Percentiles rank a stretch among this genome's conserved stretches.
Conservation (phyloP, 352 stramenopile species). For the Phytophthora brassicae region DNA sequence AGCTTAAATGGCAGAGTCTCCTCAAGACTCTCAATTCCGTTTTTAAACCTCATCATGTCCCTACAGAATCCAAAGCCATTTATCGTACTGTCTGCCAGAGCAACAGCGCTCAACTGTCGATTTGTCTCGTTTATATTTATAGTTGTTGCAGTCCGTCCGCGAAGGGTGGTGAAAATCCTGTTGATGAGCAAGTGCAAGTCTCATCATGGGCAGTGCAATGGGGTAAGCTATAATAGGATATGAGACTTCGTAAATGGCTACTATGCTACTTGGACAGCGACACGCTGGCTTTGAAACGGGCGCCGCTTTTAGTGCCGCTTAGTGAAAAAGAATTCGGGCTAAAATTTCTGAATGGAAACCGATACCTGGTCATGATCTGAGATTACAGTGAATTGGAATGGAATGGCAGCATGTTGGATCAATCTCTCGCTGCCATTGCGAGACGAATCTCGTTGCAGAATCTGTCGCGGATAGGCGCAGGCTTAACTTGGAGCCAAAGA, state of each 20-base stretch:
- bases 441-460: conserved; percentile 10
- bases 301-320: background rate
- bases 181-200: conserved; percentile 1
- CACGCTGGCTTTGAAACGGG: background rate
- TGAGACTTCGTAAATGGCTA: too few relatives aligned
- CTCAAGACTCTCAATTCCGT: background rate
- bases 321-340: background rate
- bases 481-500: background rate
- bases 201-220: background rate
- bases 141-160: conserved; percentile 7
- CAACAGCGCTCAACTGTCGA: conserved; percentile 21
- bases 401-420: background rate
- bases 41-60: conserved; percentile 16
- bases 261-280: background rate
- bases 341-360: conserved; percentile 7
- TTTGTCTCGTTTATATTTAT: conserved; percentile 29
- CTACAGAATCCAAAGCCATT: conserved; percentile 27
- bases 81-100: too few relatives aligned
- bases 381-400: background rate
- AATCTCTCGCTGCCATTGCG: background rate
- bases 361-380: background rate
- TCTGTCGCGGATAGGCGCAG: conserved; percentile 6
- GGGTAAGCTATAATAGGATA: too few relatives aligned
- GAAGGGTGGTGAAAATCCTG: conserved; percentile 18
- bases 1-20: too few relatives aligned